Base-by-base conservation (phyloP, 176 grass and related monocot genomes). In the Calamus simplicifolius region DNA sequence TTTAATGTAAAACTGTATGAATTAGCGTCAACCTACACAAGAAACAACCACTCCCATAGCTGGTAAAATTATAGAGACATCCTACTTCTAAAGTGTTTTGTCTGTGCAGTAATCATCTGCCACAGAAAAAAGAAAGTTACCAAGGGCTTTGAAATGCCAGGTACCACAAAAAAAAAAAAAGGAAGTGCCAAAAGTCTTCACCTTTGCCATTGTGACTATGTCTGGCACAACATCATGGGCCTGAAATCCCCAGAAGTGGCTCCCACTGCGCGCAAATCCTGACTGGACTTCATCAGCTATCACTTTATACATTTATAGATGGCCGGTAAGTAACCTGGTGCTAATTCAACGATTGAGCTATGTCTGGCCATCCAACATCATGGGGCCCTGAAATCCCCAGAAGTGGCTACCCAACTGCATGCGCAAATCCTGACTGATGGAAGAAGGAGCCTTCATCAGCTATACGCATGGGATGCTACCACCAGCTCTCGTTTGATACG, bases 171-270 rank as follows among this genome's bases (percentile, higher is more conserved):
- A 23, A 2, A 29, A 50, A 65, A 51, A 19, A 64, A 64, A 19
- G 5, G 4, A 2, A 2, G 0, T 16, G 16, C 13, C 17, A 50
- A 15, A 18, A 59, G 17, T 2, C 31, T 19, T 63, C 8, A 87
- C 92, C 87, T 97, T 91, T 19, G 92, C 92, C 92, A 96, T 85
- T 51, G 92, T 97, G 0, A 97, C 92, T 6, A 91, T 97, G 63
- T 97, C 92, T 15, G 83, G 92, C 27, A 84, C 68, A 29, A 88
- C 81, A 28, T 81, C 87, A 51, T 97, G 92, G 6, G 81, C 80
- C 64, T 97, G 72, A 66, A 96, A 96, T 5, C 83, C 92, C 92
- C 92, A 96, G 76, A 90, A 96, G 57, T 96, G 92, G 75, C 80
- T 90, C 57, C 83, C 92, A 21, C 77, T 58, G 29, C 92, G 83